These are phyloP conservation scores for Oryza australiensis DNA, from an alignment of 176 grass and related monocot genomes.

Conservation along the genomic window DNA sequence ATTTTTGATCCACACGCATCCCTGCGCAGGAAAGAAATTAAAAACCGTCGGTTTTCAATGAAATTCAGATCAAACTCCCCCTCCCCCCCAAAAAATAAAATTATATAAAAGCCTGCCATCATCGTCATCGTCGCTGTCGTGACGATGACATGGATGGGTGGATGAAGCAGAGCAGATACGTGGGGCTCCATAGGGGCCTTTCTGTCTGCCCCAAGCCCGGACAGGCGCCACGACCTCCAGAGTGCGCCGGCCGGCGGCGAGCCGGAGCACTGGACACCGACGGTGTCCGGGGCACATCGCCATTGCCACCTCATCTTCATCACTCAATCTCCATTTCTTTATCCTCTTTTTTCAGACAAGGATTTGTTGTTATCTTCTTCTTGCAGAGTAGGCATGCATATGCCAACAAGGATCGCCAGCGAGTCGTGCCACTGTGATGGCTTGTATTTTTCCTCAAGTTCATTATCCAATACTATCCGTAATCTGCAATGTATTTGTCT, in stretches of 20 bases:
- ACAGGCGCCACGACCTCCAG: background rate
- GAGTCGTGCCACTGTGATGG: background rate
- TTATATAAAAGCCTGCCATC: no score
- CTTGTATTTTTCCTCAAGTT: background rate
- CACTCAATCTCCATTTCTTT: background rate
- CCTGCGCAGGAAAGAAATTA: background rate
- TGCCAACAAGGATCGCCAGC: background rate
- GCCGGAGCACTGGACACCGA: background rate
- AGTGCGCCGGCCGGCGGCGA: background rate
- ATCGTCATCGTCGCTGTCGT: background rate
- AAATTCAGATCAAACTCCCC: background rate
- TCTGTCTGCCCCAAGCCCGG: background rate
- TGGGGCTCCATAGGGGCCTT: background rate
- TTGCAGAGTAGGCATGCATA: background rate
- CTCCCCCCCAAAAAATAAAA: background rate
- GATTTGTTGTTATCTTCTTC: background rate
- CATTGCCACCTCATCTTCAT: background rate
- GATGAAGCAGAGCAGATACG: background rate
- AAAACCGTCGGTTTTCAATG: background rate
- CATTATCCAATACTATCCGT: background rate
- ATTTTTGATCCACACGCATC: background rate
- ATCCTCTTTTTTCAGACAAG: background rate
- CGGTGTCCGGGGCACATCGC: background rate
- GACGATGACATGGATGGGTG: background rate
- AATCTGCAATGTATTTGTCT: background rate